Conservation (phyloP, 352 stramenopile genomes). For the Phytophthora quininea region DNA sequence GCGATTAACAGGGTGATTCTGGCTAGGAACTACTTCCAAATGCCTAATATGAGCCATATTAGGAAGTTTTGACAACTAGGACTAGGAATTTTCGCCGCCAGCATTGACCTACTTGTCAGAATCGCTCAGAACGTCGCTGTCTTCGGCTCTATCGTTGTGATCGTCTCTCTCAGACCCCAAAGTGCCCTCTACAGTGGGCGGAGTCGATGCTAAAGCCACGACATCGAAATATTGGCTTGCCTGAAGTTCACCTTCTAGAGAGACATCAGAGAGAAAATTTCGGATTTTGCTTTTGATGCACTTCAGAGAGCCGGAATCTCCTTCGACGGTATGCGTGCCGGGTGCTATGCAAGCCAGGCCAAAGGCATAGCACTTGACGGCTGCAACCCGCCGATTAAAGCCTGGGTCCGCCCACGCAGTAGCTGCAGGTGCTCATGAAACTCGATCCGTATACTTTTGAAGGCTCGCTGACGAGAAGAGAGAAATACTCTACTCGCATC, state of each 20-base stretch:
- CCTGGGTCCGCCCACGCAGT: neutral
- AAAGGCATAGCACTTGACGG: neutral
- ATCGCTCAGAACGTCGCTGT: too few species aligned
- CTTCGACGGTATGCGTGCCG: conserved; percentile 9
- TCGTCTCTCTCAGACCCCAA: too few species aligned
- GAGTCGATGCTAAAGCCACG: too few species aligned
- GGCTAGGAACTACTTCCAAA: too few species aligned
- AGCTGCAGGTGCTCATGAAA: neutral
- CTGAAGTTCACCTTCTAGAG: conserved; percentile 12
- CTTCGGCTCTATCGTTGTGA: too few species aligned
- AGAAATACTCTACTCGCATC: neutral
- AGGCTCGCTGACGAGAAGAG: neutral
- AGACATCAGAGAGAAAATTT: neutral
- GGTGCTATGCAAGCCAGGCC: conserved; percentile 2
- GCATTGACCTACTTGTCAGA: too few species aligned
- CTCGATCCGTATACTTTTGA: neutral
- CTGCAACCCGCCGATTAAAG: neutral
- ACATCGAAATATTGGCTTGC: conserved; percentile 13
- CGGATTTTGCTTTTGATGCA: neutral
- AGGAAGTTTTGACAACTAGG: too few species aligned
- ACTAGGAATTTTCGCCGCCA: too few species aligned
- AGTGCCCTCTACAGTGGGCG: too few species aligned
- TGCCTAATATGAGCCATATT: too few species aligned
- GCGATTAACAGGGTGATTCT: too few species aligned
- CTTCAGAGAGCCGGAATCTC: conserved; percentile 6